Evolutionary conservation across 2,329 filamentous ascomycete species (phyloP), one percentile per base, ranked within the genome.

Genomic region (Purpureocillium lavendulum): DNA sequence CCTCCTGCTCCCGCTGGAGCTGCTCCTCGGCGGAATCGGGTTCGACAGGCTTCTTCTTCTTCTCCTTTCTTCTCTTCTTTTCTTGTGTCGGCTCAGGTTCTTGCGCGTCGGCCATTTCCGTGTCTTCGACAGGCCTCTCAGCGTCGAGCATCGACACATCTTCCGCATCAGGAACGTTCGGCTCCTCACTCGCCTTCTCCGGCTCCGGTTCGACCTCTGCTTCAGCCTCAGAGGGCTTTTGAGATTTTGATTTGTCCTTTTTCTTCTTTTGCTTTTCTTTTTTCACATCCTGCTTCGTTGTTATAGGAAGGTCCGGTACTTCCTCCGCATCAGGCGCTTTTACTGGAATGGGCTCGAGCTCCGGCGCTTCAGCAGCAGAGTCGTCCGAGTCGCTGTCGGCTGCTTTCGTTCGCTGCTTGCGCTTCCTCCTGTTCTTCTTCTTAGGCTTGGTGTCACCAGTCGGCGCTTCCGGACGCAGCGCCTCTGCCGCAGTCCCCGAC

Each of bases 381-480:
- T 35, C 31, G 38, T 53, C 39, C 17, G 35, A 36, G 13, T 33
- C 33, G 30, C 45, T 37, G n/a, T 40, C 51, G 17, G 54, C 48
- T 9, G 26, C 32, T 24, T 56, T 52, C 7, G 55, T 55, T 43
- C 61, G 61, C 31, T 49, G 51, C 33, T 47, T 56, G 39, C 57
- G 54, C 49, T 61, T 56, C 50, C 61, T 59, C 53, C 61, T 48
- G 24, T 54, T 62, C 50, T 67, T 45, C 13, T 48, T 38, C 21
- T 43, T 45, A 7, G 46, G 26, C 1, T 33, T 40, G 21, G 46
- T 44, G 28, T 38, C 26, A 4, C 18, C 30, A 4, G 39, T 30
- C 21, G 47, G 43, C 4, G 43, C 38, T 13, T 39, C 47, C 33
- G 5, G 21, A 10, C 21, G 21, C 10, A 10, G 21, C 21, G 37